phyloP scores from a whole-genome alignment of 2,329 filamentous ascomycete species.

The Botrytis pseudocinerea region DNA sequence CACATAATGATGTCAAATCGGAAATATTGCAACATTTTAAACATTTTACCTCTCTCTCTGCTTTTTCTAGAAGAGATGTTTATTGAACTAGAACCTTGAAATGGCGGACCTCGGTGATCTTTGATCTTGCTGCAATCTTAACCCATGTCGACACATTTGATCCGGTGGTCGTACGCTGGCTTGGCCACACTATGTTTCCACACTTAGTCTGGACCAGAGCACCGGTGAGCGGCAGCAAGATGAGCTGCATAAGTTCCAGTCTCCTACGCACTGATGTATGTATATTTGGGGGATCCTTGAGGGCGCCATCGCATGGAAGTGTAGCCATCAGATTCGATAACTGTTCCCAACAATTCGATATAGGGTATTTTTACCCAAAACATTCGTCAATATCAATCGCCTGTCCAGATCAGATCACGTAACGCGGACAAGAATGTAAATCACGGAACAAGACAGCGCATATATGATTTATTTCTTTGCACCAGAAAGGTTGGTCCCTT shows the following conservation, averaged over 20 bases:
- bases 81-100: conserved; percentile 17
- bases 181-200: conserved; percentile 23
- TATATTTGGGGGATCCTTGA: conserved; percentile 29
- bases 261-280: conserved; percentile 33
- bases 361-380: conserved; percentile 10
- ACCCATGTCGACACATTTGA: conserved; percentile 17
- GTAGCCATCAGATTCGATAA: conserved; percentile 18
- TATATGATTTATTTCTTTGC: conserved; percentile 9
- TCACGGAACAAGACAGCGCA: conserved; percentile 16
- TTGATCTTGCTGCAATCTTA: conserved; percentile 19
- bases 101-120: conserved; percentile 23
- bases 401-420: conserved; percentile 28
- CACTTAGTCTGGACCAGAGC: conserved; percentile 31
- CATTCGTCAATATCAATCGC: conserved; percentile 15
- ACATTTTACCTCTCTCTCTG: neutral
- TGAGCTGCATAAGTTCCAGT: conserved; percentile 39
- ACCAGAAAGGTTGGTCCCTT: conserved; percentile 10
- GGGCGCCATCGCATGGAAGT: conserved; percentile 28
- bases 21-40: conserved; percentile 16
- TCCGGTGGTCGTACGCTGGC: conserved; percentile 24
- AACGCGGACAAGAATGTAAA: conserved; percentile 22
- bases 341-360: conserved; percentile 10
- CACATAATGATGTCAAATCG: conserved; percentile 18
- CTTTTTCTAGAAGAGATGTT: conserved; percentile 22
- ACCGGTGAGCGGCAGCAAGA: conserved; percentile 39